phyloP scores from a whole-genome alignment of 169 alveolate genomes.

The Amoebophrya sp. region DNA sequence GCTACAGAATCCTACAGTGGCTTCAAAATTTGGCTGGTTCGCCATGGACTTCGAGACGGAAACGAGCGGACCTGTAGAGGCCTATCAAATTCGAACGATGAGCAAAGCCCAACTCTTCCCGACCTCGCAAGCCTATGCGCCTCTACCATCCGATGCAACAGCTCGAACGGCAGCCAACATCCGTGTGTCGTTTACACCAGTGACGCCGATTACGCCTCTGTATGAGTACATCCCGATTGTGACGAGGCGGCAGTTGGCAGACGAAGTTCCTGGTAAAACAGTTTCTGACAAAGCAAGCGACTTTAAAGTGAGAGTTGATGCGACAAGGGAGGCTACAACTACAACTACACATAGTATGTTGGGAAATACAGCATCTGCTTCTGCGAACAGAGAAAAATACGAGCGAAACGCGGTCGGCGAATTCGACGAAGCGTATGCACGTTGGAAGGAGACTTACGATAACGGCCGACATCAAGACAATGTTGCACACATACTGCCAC shows the following conservation, averaged over 20 bases:
- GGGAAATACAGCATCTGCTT: too few species aligned
- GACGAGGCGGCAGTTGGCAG: neutral
- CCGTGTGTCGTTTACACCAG: neutral
- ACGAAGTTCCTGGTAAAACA: too few species aligned
- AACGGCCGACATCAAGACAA: neutral
- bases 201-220: conserved; percentile 22
- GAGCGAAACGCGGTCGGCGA: neutral
- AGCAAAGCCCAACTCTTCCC: neutral
- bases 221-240: neutral
- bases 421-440: neutral
- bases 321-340: neutral
- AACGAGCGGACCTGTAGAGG: neutral
- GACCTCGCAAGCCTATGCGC: conserved; percentile 1
- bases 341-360: too few species aligned
- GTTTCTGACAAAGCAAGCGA: too few species aligned
- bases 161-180: neutral
- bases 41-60: neutral
- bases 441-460: too few species aligned
- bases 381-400: neutral
- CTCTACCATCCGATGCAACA: neutral
- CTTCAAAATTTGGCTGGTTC: neutral
- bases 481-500: neutral
- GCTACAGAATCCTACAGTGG: neutral
- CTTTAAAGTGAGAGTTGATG: neutral
- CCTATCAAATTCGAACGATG: neutral